These are phyloP conservation scores for Kwoniella shandongensis DNA, from an alignment of 768 basidiomycete species.

Conservation along the genomic window DNA sequence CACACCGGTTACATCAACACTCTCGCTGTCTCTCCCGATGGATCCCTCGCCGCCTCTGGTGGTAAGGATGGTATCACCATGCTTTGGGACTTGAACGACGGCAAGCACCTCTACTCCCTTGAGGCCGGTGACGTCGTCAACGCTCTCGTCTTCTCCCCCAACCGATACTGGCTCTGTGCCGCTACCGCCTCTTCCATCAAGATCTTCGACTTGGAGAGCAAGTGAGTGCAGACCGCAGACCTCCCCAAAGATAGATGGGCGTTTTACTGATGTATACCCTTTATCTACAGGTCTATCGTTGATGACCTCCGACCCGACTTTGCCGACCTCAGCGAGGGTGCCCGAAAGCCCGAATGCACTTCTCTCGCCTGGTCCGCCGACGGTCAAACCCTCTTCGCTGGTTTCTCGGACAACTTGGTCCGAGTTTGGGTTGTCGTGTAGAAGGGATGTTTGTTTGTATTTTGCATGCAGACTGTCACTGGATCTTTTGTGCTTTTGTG, in stretches of 20 bases:
- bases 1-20: conserved; percentile 99
- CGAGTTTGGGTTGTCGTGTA: conserved; percentile 54
- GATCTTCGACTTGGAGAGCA: conserved; percentile 99
- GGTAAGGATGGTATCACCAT: conserved; percentile 99
- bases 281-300: conserved; percentile 76
- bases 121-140: conserved; percentile 99
- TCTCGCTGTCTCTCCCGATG: conserved; percentile 96
- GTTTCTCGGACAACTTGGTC: conserved; percentile 91
- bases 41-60: conserved; percentile 96
- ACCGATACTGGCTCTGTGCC: conserved; percentile 99
- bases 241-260: neutral
- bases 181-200: conserved; percentile 96
- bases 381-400: conserved; percentile 95
- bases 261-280: neutral
- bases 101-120: conserved; percentile 99
- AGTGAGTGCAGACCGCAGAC: conserved; percentile 61
- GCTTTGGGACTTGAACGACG: conserved; percentile 99
- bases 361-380: conserved; percentile 98
- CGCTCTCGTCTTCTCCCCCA: conserved; percentile 98
- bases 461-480: conserved; percentile 23
- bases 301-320: conserved; percentile 98
- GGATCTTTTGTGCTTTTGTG: no score
- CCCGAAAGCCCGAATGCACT: conserved; percentile 71
- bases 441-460: conserved; percentile 6
- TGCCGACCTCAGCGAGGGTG: conserved; percentile 64